Evolutionary conservation across 768 basidiomycete species (phyloP), one percentile per base, ranked within the genome.

Genomic region (Paxillus involutus): DNA sequence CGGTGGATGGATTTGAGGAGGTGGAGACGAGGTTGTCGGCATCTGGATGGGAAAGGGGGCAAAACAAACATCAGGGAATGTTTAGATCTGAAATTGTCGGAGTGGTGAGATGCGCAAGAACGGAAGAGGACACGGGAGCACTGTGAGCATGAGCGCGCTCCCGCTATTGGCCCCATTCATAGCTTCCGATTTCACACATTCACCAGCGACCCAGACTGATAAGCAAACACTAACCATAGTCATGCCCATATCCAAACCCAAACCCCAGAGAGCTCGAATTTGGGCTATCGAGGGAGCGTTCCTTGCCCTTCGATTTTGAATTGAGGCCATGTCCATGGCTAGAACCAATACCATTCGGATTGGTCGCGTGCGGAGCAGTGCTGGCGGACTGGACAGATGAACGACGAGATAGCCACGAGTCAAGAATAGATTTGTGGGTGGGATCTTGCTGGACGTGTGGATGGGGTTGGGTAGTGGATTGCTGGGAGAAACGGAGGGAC

Each of bases 361-460:
- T 44, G 17, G 32, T 47, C 39, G 48, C 36, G 13, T 53, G 41
- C 14, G 58, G 43, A n/a, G 52, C 16, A 19, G 47, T 16, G 3
- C 43, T 36, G 30, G 57, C 3, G 32, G 55, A 32, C 30, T 62
- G 47, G 10, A 59, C 35, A 19, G 65, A 59, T 10, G 63, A 56
- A 30, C 67, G 60, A 17, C 58, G 63, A 35, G 61, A 53, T 2
- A 62, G 37, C 67, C 67, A 66, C 39, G 57, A 52, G 44, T 57
- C 56, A 47, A 57, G 36, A 16, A 49, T 46, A 10, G 54, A 55
- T 42, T 51, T 53, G 37, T 17, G 39, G 6, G 42, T 7, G 6
- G 43, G 30, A 21, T 52, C 51, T 51, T 21, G 46, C n/a, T 46
- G 52, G 30, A 41, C 12, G 44, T 49, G 51, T 26, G 10, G 3